These are phyloP conservation scores for Arabidopsis suecica DNA, from an alignment of 345 rosid genomes.

Conservation along the genomic window DNA sequence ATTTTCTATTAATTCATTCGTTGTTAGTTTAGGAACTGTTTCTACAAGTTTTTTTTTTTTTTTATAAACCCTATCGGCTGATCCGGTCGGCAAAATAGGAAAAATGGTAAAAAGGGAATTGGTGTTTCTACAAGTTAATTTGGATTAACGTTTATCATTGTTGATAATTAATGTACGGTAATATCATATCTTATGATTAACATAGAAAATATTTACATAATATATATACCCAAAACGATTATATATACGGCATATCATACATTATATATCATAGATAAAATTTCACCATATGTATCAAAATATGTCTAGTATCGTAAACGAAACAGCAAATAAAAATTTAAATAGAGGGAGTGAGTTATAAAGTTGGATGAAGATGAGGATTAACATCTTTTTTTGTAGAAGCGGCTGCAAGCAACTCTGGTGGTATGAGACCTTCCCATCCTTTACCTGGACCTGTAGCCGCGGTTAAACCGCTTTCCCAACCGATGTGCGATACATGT, in stretches of 20 bases:
- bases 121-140: constrained; percentile 2
- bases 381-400: constrained; percentile 12
- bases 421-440: constrained; percentile 45
- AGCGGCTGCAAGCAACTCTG: constrained; percentile 33
- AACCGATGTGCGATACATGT: constrained; percentile 80
- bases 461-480: constrained; percentile 47
- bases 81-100: too few relatives aligned
- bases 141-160: background rate
- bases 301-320: constrained; percentile 11
- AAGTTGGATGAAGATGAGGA: constrained; percentile 30
- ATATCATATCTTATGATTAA: too few relatives aligned
- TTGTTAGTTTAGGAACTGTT: background rate
- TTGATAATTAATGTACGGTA: too few relatives aligned
- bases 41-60: background rate
- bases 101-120: too few relatives aligned
- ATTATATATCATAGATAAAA: background rate
- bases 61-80: too few relatives aligned
- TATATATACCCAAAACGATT: too few relatives aligned
- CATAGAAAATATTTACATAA: too few relatives aligned
- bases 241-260: too few relatives aligned
- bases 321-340: background rate
- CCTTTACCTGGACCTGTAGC: constrained; percentile 11
- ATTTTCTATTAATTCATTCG: background rate
- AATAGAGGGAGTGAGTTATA: constrained; percentile 25
- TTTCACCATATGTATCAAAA: constrained; percentile 2